Evolutionary conservation across 345 rosid genomes (phyloP), one percentile per base, ranked within the genome.

Genomic region (Salix viminalis): DNA sequence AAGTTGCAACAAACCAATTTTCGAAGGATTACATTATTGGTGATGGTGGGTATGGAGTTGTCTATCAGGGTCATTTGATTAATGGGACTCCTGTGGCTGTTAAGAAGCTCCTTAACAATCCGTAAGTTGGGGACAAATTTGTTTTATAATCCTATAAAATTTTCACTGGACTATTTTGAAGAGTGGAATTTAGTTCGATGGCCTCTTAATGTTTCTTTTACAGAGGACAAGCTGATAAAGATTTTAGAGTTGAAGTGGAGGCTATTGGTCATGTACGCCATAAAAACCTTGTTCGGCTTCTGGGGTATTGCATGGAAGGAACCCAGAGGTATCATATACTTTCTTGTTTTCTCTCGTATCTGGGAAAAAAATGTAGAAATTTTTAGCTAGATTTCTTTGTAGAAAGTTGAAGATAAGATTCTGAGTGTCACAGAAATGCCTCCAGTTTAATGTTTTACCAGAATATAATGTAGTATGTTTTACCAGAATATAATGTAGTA

Each of bases 161-260:
- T 66, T 9, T 16, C 2, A 2, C 71, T 48, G 39, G 46, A 75
- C 67, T 46, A 21, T 76, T 2, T 70, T 4, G 30, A 2, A 67
- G 16, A 14, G 62, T 73, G 6, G 21, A 69, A 50, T 9, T 24
- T 74, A 62, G 37, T 34, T 65, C 62, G 66, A 72, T 23, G 70
- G 39, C 50, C 13, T 34, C 72, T 30, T 52, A 41, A 60, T 77
- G 34, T 60, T 77, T 71, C 66, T n/a, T 21, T 56, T 44, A 50
- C 61, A 95, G 99, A 81, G 97, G 97, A 73, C 99, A 93, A 88
- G 99, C 93, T 11, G 99, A 95, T 84, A 95, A 89, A 86, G 99
- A 93, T 81, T 93, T 95, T 79, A 88, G 96, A 85, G 97, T 93
- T 76, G 99, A 95, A 79, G 97, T 95, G 58, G 99, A 95, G 71